phyloP scores from a whole-genome alignment of 2,329 filamentous ascomycete species.

The Coleophoma cylindrospora region DNA sequence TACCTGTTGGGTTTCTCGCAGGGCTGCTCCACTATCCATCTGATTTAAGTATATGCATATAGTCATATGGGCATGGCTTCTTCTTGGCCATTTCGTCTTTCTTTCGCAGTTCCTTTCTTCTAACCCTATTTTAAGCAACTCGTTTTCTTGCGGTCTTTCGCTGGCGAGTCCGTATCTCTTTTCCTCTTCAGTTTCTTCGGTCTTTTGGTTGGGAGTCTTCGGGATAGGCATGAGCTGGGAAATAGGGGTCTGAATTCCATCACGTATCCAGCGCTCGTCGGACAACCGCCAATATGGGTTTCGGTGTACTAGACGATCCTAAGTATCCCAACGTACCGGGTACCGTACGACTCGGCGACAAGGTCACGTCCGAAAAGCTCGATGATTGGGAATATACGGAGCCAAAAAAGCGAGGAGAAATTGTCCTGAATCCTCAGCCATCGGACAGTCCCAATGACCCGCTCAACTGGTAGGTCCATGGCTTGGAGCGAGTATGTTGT shows the following conservation, averaged over 20 bases:
- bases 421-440: constrained; percentile 46
- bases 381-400: constrained; percentile 1
- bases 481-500: background rate
- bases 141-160: constrained; percentile 13
- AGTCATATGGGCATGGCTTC: constrained; percentile 1
- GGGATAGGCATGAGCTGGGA: constrained; percentile 6
- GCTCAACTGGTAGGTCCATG: constrained; percentile 34
- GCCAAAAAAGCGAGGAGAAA: constrained; percentile 19
- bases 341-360: constrained; percentile 18
- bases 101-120: constrained; percentile 1
- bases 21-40: constrained; percentile 3
- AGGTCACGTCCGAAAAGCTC: constrained; percentile 3
- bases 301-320: constrained; percentile 22
- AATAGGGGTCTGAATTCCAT: constrained; percentile 1
- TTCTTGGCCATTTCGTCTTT: background rate
- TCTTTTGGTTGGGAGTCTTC: constrained; percentile 5
- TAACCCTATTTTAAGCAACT: constrained; percentile 3
- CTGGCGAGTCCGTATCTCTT: constrained; percentile 17
- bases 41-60: background rate
- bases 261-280: background rate
- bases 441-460: constrained; percentile 44
- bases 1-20: background rate
- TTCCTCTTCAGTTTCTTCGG: constrained; percentile 2
- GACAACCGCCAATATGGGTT: constrained; percentile 13
- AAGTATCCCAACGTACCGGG: constrained; percentile 22